phyloP scores from a whole-genome alignment of 108 stramenopile species.

The Skeletonema costatum region DNA sequence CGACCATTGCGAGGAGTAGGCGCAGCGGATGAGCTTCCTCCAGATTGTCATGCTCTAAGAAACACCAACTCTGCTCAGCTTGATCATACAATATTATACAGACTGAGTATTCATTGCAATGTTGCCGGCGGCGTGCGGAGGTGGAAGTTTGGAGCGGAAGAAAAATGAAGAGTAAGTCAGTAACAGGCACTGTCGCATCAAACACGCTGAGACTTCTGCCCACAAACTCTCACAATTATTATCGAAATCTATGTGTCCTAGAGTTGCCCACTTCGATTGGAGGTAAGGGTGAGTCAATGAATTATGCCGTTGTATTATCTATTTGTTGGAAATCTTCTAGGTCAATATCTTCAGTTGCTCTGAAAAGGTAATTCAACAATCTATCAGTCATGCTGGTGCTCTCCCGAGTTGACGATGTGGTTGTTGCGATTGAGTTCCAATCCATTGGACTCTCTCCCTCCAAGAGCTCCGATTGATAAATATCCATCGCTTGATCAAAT shows the following conservation, averaged over 20 bases:
- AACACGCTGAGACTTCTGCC: too few relatives aligned
- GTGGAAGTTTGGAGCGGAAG: too few relatives aligned
- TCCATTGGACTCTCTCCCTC: constrained; percentile 10
- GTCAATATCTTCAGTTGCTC: background rate
- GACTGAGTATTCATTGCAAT: too few relatives aligned
- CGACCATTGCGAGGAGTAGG: background rate
- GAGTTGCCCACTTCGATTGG: too few relatives aligned
- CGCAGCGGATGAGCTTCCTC: background rate
- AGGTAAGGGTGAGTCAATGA: too few relatives aligned
- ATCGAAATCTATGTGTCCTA: too few relatives aligned
- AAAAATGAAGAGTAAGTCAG: too few relatives aligned
- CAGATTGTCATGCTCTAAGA: background rate
- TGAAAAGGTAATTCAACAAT: background rate
- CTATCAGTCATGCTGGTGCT: background rate
- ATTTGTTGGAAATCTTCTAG: background rate
- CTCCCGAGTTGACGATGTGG: background rate
- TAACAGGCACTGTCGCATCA: too few relatives aligned
- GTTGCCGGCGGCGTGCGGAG: too few relatives aligned
- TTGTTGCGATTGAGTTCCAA: background rate
- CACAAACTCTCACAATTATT: too few relatives aligned
- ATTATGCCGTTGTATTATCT: background rate
- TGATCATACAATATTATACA: too few relatives aligned
- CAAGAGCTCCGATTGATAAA: background rate
- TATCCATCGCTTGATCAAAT: constrained; percentile 14
- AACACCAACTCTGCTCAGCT: too few relatives aligned